Percentiles rank a stretch among this genome's conserved stretches.
Evolutionary conservation across 371 early-diverging fungal species (phyloP).

Genomic region (Mucor indicus): DNA sequence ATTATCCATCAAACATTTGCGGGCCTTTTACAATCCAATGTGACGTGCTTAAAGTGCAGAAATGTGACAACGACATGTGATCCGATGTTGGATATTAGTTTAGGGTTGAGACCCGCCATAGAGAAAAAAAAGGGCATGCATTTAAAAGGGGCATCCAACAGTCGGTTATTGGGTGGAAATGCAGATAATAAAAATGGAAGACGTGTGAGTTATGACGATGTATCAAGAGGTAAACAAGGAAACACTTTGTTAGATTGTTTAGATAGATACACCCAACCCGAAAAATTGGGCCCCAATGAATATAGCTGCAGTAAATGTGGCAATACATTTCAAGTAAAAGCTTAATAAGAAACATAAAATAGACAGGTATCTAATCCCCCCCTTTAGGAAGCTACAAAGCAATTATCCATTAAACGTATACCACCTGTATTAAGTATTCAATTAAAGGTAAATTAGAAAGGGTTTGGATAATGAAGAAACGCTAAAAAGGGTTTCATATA

Average conservation of each 20-base stretch:
- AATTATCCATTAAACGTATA: constrained; percentile 77
- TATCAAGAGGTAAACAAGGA: constrained; percentile 19
- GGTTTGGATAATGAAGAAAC: not conserved
- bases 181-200: constrained; percentile 13
- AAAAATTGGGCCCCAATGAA: constrained; percentile 64
- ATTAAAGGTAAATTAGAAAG: constrained; percentile 64
- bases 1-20: constrained; percentile 91
- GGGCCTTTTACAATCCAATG: constrained; percentile 85
- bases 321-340: constrained; percentile 45
- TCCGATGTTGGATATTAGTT: constrained; percentile 89
- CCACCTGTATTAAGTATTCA: constrained; percentile 91
- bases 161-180: constrained; percentile 1
- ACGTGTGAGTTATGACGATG: constrained; percentile 9
- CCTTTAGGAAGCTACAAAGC: constrained; percentile 72
- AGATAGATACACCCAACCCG: constrained; percentile 74
- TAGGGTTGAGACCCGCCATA: constrained; percentile 66
- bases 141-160: not conserved
- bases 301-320: constrained; percentile 78
- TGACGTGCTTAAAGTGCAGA: constrained; percentile 83
- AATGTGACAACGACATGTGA: constrained; percentile 79
- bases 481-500: constrained; percentile 16
- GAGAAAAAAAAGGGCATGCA: constrained; percentile 13
- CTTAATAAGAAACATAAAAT: not conserved
- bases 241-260: constrained; percentile 54
- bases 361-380: not conserved